Evolutionary conservation across 148 eudicot genomes (phyloP), one percentile per base, ranked within the genome.

Genomic region (Fagopyrum homotropicum): DNA sequence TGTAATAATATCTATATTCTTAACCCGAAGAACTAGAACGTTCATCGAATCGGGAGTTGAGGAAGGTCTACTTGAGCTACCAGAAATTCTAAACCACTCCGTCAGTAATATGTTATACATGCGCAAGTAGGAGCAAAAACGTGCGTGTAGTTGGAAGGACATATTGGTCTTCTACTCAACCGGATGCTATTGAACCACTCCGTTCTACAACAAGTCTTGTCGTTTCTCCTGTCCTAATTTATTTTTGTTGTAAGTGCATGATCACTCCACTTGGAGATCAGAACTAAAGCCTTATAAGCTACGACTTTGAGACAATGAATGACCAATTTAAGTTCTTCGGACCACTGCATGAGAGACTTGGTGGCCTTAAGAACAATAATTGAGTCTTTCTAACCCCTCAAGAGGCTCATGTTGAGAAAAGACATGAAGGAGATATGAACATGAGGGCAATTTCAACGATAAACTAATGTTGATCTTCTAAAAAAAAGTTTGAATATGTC

Each of bases 101-200:
- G 26, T 22, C 26, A 22, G 26, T 22, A 22, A 22, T 22, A 22
- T 22, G 26, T 22, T 22, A 22, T 22, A 22, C 26, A 22, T 0
- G 0, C 26, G 26, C 26, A 22, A 22, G 26, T 22, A 22, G 26
- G 26, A 22, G 26, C 26, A 22, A 22, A 22, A 22, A 22, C 26
- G 0, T 22, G 26, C 0, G 26, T 22, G 26, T 22, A 0, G 26
- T 22, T 22, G 26, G 0, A 40, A 95, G 97, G 68, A 88, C 98
- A 45, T 89, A 87, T 15, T 92, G 78, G 80, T 95, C 98, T 81
- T 95, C 97, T 0, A 92, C 96, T 97, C 98, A 95, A 92, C 96
- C 15, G 45, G 26, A 51, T 79, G 89, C 69, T 80, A 86, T 69
- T 85, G 90, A 73, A 83, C 88, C 48, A 87, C 84, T 9, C 97